Evolutionary conservation across 2,329 filamentous ascomycete genomes (phyloP), one percentile per base, ranked within the genome.

Genomic region (Xylariaceae sp.): DNA sequence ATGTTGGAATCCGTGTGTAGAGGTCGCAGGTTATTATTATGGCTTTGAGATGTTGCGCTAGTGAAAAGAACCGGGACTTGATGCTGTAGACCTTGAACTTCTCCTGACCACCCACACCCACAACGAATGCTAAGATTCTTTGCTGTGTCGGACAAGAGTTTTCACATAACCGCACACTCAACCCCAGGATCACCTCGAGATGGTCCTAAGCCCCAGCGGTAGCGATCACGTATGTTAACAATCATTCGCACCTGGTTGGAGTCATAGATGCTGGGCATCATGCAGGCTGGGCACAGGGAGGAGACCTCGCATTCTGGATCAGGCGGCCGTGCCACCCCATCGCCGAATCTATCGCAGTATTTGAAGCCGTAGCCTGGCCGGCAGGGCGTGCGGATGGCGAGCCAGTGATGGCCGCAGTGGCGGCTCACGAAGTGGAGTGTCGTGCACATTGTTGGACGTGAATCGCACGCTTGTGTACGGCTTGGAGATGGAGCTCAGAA

Each of bases 391-490:
- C 62, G 64, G 58, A 82, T 69, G 52, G 71, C 61, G 39, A 75
- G 69, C 78, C 78, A 82, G 57, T 69, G 71, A 68, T 80, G 78
- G 11, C 68, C 66, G 71, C 78, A 82, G 51, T 56, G 58, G 44
- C 71, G 72, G 62, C 77, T 74, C 50, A 69, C 67, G 64, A 72
- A 78, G 63, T 75, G 73, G 22, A 66, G 71, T n/a, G 73, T 68
- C 15, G 59, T 56, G 62, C 77, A 81, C 77, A 81, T 80, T 27
- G 22, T 27, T 7, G 22, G 7, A 27, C 22, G 7, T 7, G 7
- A 27, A 27, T 27, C 7, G 22, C 4, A 27, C 22, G 22, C 4
- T 27, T 5, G 22, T 27, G 7, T 27, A 27, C 22, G 22, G 22
- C 22, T 4, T 5, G 22, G 22, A 27, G 22, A 27, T 27, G 22